These are phyloP conservation scores for Chrysoporthe cubensis DNA, from an alignment of 2,329 filamentous ascomycete genomes.

Conservation along the genomic window DNA sequence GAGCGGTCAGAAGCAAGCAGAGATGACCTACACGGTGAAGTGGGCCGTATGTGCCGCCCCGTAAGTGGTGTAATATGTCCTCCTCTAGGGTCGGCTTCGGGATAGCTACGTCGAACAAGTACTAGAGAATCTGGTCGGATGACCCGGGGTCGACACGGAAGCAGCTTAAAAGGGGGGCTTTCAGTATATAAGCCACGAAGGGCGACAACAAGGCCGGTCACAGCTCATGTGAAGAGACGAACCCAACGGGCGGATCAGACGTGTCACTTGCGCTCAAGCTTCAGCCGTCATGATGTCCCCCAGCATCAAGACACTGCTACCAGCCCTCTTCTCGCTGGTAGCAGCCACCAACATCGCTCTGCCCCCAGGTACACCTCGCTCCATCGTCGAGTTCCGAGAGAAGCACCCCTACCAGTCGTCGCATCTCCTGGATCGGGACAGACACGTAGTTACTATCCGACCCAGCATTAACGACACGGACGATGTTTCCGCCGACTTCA, in stretches of 20 bases:
- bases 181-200: neutral
- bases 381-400: slow-evolving; percentile 42
- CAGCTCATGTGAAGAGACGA: neutral
- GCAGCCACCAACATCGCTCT: slow-evolving; percentile 34
- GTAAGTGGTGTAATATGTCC: slow-evolving; percentile 3
- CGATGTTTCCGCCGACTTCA: slow-evolving; percentile 60
- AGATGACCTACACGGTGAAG: slow-evolving; percentile 9
- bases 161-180: neutral
- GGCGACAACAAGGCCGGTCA: neutral
- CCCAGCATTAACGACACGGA: slow-evolving; percentile 57
- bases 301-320: slow-evolving; percentile 31
- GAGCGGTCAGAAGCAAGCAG: neutral
- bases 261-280: neutral
- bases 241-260: neutral
- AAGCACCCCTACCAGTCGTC: slow-evolving; percentile 42
- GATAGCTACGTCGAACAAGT: neutral
- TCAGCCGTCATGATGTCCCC: slow-evolving; percentile 31
- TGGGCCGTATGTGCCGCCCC: neutral
- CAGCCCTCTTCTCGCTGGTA: slow-evolving; percentile 32
- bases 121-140: slow-evolving; percentile 7
- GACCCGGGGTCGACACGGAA: neutral
- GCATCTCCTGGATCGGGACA: slow-evolving; percentile 19
- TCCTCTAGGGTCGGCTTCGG: slow-evolving; percentile 10
- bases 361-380: slow-evolving; percentile 41
- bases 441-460: slow-evolving; percentile 51